phyloP scores from a whole-genome alignment of 176 grass and related monocot species.

The Ensete ventricosum region DNA sequence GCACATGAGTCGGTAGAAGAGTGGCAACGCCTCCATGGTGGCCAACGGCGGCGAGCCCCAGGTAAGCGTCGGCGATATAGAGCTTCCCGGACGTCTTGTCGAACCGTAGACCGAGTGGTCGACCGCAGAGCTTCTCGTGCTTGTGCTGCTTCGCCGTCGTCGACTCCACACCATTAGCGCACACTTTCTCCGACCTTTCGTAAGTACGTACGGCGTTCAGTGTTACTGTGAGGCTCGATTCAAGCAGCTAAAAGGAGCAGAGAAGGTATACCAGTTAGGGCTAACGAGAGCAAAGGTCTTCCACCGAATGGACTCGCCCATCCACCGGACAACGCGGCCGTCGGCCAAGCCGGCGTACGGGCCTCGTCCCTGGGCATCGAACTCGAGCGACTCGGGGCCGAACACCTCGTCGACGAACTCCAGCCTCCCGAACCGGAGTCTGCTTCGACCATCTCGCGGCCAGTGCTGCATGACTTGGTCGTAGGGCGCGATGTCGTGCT shows the following conservation, averaged over 20 bases:
- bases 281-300: conserved; percentile 71
- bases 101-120: conserved; percentile 80
- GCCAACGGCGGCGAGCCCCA: conserved; percentile 60
- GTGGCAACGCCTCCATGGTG: conserved; percentile 48
- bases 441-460: conserved; percentile 64
- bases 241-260: neutral
- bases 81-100: conserved; percentile 53
- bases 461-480: conserved; percentile 57
- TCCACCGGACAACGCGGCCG: conserved; percentile 86
- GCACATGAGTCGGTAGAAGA: conserved; percentile 37
- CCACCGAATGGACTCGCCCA: conserved; percentile 53
- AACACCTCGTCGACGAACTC: conserved; percentile 75
- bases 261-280: conserved; percentile 38
- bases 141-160: conserved; percentile 56
- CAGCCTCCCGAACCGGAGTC: conserved; percentile 51
- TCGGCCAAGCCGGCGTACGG: conserved; percentile 81
- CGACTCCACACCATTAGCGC: conserved; percentile 49
- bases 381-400: conserved; percentile 89
- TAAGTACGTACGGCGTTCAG: neutral
- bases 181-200: conserved; percentile 51
- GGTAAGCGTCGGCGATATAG: conserved; percentile 75
- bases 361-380: conserved; percentile 51
- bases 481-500: conserved; percentile 56
- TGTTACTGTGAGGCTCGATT: neutral
- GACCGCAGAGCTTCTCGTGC: conserved; percentile 57